phyloP scores from a whole-genome alignment of 176 grass and related monocot species.

The Cenchrus purpureus region DNA sequence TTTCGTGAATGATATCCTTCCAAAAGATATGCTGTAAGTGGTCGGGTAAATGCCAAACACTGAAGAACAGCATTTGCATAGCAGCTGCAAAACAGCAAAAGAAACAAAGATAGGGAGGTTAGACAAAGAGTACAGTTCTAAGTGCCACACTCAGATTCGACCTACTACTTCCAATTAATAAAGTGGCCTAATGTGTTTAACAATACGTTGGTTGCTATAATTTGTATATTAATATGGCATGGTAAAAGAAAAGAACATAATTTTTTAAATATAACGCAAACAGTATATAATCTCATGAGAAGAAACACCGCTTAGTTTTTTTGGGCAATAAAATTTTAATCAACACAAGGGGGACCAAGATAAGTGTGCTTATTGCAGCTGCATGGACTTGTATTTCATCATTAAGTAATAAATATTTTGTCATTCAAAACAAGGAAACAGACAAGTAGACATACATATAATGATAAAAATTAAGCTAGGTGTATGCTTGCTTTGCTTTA shows the following conservation, averaged over 20 bases:
- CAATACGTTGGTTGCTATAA: slow-evolving; percentile 1
- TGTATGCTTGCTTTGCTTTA: background rate
- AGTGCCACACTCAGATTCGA: slow-evolving; percentile 18
- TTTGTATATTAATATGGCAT: background rate
- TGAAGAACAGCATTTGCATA: slow-evolving; percentile 96
- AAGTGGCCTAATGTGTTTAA: slow-evolving; percentile 11
- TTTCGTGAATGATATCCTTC: slow-evolving; percentile 81
- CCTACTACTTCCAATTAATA: slow-evolving; percentile 23
- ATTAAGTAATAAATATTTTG: no score
- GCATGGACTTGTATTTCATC: background rate
- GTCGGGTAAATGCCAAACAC: slow-evolving; percentile 91
- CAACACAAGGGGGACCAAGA: background rate
- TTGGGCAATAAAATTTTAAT: background rate
- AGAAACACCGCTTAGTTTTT: background rate
- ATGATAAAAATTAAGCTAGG: background rate
- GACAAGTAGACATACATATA: background rate
- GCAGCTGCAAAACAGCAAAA: slow-evolving; percentile 79
- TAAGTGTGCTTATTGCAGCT: background rate
- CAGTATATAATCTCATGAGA: background rate
- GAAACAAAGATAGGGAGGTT: slow-evolving; percentile 43
- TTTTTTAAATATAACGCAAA: background rate
- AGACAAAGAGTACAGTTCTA: slow-evolving; percentile 32
- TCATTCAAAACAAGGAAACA: background rate
- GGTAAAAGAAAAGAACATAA: background rate
- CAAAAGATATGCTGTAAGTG: slow-evolving; percentile 76